Evolutionary conservation across 2,329 filamentous ascomycete species (phyloP).

Genomic region (Colletotrichum limetticola): DNA sequence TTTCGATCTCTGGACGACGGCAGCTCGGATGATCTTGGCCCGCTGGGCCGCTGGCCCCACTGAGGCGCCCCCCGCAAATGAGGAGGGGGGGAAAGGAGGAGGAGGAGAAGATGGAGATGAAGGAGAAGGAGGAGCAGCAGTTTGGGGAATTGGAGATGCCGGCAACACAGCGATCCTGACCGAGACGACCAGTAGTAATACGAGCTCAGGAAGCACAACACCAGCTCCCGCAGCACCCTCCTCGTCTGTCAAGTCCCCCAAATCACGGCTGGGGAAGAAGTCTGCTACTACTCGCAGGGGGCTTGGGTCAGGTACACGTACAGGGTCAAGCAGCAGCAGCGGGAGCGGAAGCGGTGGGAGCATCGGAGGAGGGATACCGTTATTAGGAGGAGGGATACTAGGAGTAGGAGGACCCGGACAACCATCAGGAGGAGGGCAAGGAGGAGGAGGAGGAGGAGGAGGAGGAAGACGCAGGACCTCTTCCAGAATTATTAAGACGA

Average conservation of each 20-base stretch:
- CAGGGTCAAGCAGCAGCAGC: slow-evolving; percentile 3
- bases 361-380: background rate
- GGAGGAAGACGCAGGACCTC: slow-evolving; percentile 25
- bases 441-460: background rate
- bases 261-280: slow-evolving; percentile 30
- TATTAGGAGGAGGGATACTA: background rate
- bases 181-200: slow-evolving; percentile 11
- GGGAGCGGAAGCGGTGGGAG: background rate
- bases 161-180: slow-evolving; percentile 28
- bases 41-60: slow-evolving; percentile 37
- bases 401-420: background rate
- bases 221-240: slow-evolving; percentile 11
- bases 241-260: slow-evolving; percentile 9
- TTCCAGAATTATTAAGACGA: slow-evolving; percentile 34
- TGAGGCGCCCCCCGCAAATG: slow-evolving; percentile 32
- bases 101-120: slow-evolving; percentile 6
- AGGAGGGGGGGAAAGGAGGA: slow-evolving; percentile 15
- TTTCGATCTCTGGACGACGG: slow-evolving; percentile 20
- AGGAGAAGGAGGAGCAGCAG: background rate
- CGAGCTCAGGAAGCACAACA: slow-evolving; percentile 18
- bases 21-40: slow-evolving; percentile 37
- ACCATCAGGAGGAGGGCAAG: background rate
- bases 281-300: slow-evolving; percentile 13
- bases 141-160: slow-evolving; percentile 23
- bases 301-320: slow-evolving; percentile 16